Evolutionary conservation across 371 early-diverging fungal species (phyloP), one percentile per base, ranked within the genome.

Genomic region (Furculomyces boomerangus): DNA sequence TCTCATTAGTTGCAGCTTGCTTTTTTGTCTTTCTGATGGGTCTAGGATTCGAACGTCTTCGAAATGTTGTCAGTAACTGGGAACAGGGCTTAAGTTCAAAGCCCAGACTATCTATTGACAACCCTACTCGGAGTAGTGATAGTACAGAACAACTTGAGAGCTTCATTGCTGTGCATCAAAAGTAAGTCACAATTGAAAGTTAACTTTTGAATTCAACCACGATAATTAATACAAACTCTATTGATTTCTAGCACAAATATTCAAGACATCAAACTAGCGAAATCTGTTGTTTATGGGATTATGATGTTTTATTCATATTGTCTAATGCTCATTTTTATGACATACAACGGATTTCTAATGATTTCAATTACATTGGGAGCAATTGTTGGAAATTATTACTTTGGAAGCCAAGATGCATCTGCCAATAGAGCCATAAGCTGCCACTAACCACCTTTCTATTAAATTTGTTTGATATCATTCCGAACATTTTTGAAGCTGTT

Each of bases 271-370:
- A n/a, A n/a, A n/a, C n/a, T n/a, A n/a, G n/a, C n/a, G n/a, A n/a
- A n/a, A n/a, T n/a, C 85, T 2, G 20, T 73, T 1, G 56, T 81
- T 27, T 83, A 87, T 54, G 79, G 79, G 48, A 59, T 74, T 0
- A 70, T 81, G 57, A 77, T 83, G 2, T 76, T 73, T 30, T 73
- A 84, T 52, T 83, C 83, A 32, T 83, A 81, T 63, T 77, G 81
- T 54, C 55, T 85, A 10, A 87, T 87, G 87, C 75, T 87, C n/a
- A 78, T 87, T 32, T 85, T 85, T 63, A 87, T 87, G 88, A 87
- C 84, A 0, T 87, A 83, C 62, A 87, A 87, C 58, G 84, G 83
- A 18, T 85, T 69, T 66, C 69, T 87, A 1, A 84, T 87, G 71
- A 63, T 80, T 3, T 73, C 79, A 7, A 74, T 78, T 1, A 72